Base-by-base conservation (phyloP, 495 filamentous ascomycete species). In the Penicillium steckii region DNA sequence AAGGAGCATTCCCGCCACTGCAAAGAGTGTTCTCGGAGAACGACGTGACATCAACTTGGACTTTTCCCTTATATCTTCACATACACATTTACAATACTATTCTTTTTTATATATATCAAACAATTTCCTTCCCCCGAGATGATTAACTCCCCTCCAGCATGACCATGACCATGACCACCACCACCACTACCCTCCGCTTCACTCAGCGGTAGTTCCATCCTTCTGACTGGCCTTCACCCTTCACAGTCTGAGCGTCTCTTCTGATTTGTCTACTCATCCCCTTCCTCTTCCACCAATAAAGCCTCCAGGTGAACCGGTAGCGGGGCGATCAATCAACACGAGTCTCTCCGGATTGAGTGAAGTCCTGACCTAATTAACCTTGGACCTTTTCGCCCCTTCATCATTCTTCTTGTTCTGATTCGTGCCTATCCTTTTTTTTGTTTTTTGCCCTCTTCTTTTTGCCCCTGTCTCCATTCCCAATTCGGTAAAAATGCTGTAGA, bases 321-420 rank as follows among this genome's bases (percentile, higher is more conserved):
- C 45, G 51, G 46, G 56, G 56, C 47, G 22, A 51, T 41, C 48
- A 47, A 50, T 55, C 38, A 59, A 51, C 51, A 59, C 52, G 56
- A 55, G 51, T 29, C 27, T 29, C 12, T 29, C 6, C 27, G 27
- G 6, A 29, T 29, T 29, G 33, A 15, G 33, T 13, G 30, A 5
- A 17, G 15, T 7, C 33, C n/a, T 15, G 33, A 13, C 33, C 33
- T 13, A 37, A 15, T 15, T 17, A 7, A 37, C 10, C 33, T 5
- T 10, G 5, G 26, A 27, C n/a, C 18, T 37, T 15, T 13, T 15
- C 33, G n/a, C 33, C 33, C 33, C 33, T 37, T 37, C 33, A 15
- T 37, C 15, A 37, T 15, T 37, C 18, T 18, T 1, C 38, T 22
- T 19, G 23, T 8, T n/a, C 8, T 41, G 38, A 41, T 41, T 41